Base-by-base conservation (phyloP, 305 asterid species). In the Fraxinus latifolia region DNA sequence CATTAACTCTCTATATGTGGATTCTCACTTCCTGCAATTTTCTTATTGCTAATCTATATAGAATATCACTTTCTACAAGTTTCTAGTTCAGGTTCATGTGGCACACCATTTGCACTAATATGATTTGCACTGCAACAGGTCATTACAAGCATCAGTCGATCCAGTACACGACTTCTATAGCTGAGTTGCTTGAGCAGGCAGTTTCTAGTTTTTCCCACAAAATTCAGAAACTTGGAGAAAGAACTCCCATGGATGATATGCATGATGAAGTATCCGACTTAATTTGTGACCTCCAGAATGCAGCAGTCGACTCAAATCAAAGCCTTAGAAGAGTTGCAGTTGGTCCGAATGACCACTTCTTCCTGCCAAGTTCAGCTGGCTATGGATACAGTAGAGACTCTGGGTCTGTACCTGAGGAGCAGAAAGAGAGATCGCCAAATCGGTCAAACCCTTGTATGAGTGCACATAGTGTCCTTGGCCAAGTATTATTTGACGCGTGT, bases 271-370 rank as follows among this genome's bases (percentile, higher is more conserved):
- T 92, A 76, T 91, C 93, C 19, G 86, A 88, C 82, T 73, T 91
- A 87, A 90, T 93, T 72, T 92, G 98, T 62, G 95, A 95, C 90
- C 98, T 95, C 88, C 98, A 95, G 88, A 91, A 91, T 82, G 98
- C 98, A 33, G 98, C 95, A 33, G 93, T 89, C 0, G 88, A 91
- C 88, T 95, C 99, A 12, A 91, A 89, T 58, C 92, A 89, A 84
- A 90, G 99, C 91, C 90, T 95, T 85, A 85, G 87, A 82, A 91
- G 98, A 89, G 95, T 94, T 76, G 96, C 97, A 36, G 83, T 82
- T 32, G 97, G 97, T 25, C 97, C 97, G 7, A 89, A 89, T 19
- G 96, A 92, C 86, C 97, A 92, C 88, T 91, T 95, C 83, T 94
- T 89, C 89, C 83, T 92, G 80, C 98, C 99, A 74, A 92, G 97